Evolutionary conservation across 2,329 filamentous ascomycete species (phyloP).

Genomic region (Colletotrichum lentis): DNA sequence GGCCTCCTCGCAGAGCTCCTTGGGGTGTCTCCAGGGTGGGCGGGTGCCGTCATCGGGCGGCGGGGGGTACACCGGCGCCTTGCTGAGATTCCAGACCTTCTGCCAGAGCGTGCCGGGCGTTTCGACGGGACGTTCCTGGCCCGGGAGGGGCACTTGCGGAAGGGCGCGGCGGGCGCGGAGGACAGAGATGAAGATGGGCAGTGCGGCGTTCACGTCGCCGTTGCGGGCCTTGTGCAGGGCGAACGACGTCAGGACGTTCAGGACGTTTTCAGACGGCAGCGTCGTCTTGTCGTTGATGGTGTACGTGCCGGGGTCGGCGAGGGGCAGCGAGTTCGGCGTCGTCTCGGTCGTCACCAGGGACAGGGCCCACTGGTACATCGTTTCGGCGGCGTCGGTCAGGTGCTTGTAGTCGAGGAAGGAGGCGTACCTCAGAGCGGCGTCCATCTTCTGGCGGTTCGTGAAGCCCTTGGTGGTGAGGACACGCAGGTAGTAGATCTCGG

Average conservation of each 20-base stretch:
- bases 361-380: constrained; percentile 79
- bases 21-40: constrained; percentile 69
- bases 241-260: constrained; percentile 77
- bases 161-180: constrained; percentile 78
- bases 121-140: constrained; percentile 27
- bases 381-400: constrained; percentile 68
- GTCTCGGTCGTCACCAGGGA: constrained; percentile 75
- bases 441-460: constrained; percentile 77
- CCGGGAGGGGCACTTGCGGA: constrained; percentile 48
- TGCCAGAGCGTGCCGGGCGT: constrained; percentile 22
- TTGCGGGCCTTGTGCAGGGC: constrained; percentile 79
- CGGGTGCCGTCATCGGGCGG: constrained; percentile 75
- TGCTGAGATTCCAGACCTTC: constrained; percentile 41
- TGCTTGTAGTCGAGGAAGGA: constrained; percentile 85
- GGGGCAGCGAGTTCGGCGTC: constrained; percentile 48
- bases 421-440: constrained; percentile 83
- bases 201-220: constrained; percentile 71
- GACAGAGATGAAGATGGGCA: constrained; percentile 86
- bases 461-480: constrained; percentile 84
- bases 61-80: constrained; percentile 71
- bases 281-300: constrained; percentile 68
- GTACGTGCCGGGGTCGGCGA: constrained; percentile 68
- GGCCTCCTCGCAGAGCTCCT: constrained; percentile 82
- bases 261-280: constrained; percentile 74
- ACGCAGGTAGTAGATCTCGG: constrained; percentile 82